These are phyloP conservation scores for Melocanna baccifera DNA, from an alignment of 176 grass and related monocot species.

Conservation along the genomic window DNA sequence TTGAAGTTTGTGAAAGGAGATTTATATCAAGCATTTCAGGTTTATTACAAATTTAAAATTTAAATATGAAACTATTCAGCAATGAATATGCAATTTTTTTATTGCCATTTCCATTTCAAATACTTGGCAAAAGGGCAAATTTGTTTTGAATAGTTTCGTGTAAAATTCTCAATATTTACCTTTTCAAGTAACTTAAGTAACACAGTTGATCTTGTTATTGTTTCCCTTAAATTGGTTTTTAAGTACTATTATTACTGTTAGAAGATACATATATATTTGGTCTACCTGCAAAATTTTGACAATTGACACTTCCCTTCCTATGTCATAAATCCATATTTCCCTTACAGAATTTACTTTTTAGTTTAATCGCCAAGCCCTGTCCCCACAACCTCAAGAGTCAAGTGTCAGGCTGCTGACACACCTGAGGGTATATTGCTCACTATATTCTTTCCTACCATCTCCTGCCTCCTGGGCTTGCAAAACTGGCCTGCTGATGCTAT, in stretches of 20 bases:
- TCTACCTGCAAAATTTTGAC: not conserved
- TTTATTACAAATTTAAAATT: constrained; percentile 29
- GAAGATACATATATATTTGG: constrained; percentile 8
- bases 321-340: not conserved
- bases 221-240: not conserved
- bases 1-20: constrained; percentile 98
- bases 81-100: not conserved
- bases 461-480: not conserved
- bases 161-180: not conserved
- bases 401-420: not conserved
- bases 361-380: not conserved
- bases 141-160: not conserved
- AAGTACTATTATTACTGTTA: not conserved
- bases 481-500: not conserved
- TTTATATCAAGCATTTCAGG: constrained; percentile 95
- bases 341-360: not conserved
- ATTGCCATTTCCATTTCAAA: constrained; percentile 9
- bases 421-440: not conserved
- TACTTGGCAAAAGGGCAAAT: not conserved
- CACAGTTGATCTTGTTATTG: not conserved
- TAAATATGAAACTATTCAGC: constrained; percentile 1
- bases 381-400: not conserved
- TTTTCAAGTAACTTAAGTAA: constrained; percentile 10
- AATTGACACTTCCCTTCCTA: not conserved
- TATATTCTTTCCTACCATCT: not conserved